Base-by-base conservation (phyloP, 495 filamentous ascomycete genomes). In the Cercophora samala region DNA sequence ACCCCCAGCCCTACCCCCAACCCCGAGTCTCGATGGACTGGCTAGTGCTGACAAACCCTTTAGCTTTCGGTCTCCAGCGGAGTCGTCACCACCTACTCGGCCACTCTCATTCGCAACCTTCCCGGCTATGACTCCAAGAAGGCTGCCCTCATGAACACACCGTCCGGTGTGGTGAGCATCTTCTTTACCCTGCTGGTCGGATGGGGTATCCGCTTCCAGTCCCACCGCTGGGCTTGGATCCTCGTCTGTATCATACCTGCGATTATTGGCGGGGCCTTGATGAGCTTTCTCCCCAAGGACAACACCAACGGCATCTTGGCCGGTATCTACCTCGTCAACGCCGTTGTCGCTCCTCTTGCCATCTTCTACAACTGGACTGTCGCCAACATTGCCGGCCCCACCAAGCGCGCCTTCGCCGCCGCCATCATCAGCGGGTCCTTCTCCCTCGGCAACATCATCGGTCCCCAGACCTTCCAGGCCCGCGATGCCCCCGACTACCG, bases 291-390 rank as follows among this genome's bases (percentile, higher is more conserved):
- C 0, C 77, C 80, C 5, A 72, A 60, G 58, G 81, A 79, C 69
- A 76, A 77, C 70, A 62, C 46, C 18, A 77, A 77, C 0, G 87
- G 84, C 23, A 78, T 84, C 24, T 78, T 91, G 15, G 84, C 84
- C 4, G 88, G 88, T 13, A 85, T 89, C 59, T 90, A 89, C 71
- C 80, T 91, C 15, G 80, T 88, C 69, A 89, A 90, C 71, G 76
- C 82, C 15, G 86, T 87, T 26, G 81, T 84, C 13, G 82, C 83
- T 22, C 83, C 82, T 4, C 71, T 84, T 4, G 65, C 77, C 54
- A 70, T 84, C 46, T 76, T 82, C 61, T 84, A 81, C 71, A 72
- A 72, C 65, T 79, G 75, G 77, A 74, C 70, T 11, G 69, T 73
- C 18, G 73, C 76, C 69, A 79, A 79, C 72, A 53, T 78, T n/a